Conservation (phyloP, 2,329 filamentous ascomycete species). For the Venturia asperata region DNA sequence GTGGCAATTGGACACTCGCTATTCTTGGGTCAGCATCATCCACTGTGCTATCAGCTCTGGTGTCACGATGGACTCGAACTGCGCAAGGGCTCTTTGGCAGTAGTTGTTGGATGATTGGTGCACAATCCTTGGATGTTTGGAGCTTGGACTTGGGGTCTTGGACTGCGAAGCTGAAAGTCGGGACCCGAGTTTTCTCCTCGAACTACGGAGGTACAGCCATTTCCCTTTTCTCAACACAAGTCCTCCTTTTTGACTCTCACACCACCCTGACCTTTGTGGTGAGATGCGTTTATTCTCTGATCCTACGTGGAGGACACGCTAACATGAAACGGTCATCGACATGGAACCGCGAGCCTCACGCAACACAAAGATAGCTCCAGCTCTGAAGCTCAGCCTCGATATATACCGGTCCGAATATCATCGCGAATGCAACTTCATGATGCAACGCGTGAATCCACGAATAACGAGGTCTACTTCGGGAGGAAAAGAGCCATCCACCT, state of each 20-base stretch:
- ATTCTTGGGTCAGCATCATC: not conserved
- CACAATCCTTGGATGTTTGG: not conserved
- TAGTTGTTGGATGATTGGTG: conserved; percentile 4
- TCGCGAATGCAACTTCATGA: not conserved
- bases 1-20: not conserved
- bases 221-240: too few relatives aligned
- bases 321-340: not conserved
- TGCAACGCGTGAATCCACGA: not conserved
- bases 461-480: not conserved
- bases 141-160: not conserved
- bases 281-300: not conserved
- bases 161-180: not conserved
- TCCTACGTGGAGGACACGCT: too few relatives aligned
- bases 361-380: not conserved
- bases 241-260: not conserved
- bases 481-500: not conserved
- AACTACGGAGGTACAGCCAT: not conserved
- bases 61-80: not conserved
- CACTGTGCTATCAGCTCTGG: not conserved
- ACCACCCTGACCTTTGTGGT: not conserved
- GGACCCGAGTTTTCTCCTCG: conserved; percentile 1
- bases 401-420: not conserved
- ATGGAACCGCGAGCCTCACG: not conserved
- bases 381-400: not conserved
- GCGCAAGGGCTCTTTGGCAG: not conserved